Conservation (phyloP, 495 filamentous ascomycete species). For the Haplographium delicatum region DNA sequence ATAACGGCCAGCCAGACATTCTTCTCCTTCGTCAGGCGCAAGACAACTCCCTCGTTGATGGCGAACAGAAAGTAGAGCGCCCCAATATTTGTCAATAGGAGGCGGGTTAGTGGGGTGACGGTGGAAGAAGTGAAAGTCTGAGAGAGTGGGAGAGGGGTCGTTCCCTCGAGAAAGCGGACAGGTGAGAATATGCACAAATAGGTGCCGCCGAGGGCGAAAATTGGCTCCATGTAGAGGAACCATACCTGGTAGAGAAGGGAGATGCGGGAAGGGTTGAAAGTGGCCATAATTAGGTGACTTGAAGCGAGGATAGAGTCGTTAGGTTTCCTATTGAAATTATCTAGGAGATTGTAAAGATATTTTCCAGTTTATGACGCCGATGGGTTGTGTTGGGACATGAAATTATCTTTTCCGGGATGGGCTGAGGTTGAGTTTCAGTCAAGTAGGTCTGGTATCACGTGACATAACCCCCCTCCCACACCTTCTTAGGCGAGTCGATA, state of each 20-base stretch:
- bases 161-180: conserved; percentile 5
- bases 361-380: too few species aligned
- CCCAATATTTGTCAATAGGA: conserved; percentile 20
- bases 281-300: not conserved
- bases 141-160: conserved; percentile 6
- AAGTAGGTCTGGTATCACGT: too few species aligned
- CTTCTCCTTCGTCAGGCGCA: conserved; percentile 17
- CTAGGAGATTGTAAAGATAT: too few species aligned
- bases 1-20: conserved; percentile 14
- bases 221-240: conserved; percentile 22
- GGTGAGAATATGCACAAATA: conserved; percentile 11
- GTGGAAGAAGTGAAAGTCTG: not conserved
- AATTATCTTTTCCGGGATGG: too few species aligned
- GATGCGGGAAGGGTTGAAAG: not conserved
- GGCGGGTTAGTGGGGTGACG: conserved; percentile 7
- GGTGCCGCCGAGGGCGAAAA: conserved; percentile 14
- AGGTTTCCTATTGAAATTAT: too few species aligned
- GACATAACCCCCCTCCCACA: too few species aligned
- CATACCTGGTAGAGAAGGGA: conserved; percentile 16
- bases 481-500: too few species aligned
- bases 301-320: too few species aligned
- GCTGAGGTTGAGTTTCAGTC: too few species aligned
- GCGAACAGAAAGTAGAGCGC: conserved; percentile 19
- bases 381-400: too few species aligned
- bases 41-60: conserved; percentile 10